phyloP scores from a whole-genome alignment of 2,329 filamentous ascomycete genomes.

The Pyrenophora seminiperda region DNA sequence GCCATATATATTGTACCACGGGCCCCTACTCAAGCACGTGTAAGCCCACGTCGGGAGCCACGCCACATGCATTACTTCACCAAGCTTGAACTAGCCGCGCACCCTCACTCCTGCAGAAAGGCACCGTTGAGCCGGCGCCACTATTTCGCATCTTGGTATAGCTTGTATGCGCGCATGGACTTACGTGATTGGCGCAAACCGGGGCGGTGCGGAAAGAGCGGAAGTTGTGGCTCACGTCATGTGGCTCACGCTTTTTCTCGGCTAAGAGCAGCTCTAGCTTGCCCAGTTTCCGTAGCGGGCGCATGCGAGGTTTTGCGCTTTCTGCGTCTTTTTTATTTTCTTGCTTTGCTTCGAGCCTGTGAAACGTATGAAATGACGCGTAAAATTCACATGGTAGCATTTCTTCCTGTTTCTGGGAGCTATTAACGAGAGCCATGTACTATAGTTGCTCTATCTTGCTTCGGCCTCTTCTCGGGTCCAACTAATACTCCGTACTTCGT shows the following conservation, averaged over 20 bases:
- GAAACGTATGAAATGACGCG: background rate
- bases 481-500: no score
- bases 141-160: constrained; percentile 3
- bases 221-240: constrained; percentile 18
- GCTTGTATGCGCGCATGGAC: constrained; percentile 11
- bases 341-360: background rate
- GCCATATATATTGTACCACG: constrained; percentile 13
- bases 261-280: constrained; percentile 15
- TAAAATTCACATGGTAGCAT: background rate
- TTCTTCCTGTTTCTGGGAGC: background rate
- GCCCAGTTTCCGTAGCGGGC: constrained; percentile 23
- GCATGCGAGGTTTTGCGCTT: constrained; percentile 5
- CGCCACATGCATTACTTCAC: constrained; percentile 5
- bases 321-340: background rate
- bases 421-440: no score
- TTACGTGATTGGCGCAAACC: constrained; percentile 10
- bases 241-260: constrained; percentile 7
- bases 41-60: constrained; percentile 20
- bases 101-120: constrained; percentile 13
- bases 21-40: constrained; percentile 12
- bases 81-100: constrained; percentile 20
- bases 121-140: constrained; percentile 8
- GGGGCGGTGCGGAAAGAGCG: constrained; percentile 19
- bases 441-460: no score
- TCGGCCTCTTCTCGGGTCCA: no score